Evolutionary conservation across 495 filamentous ascomycete genomes (phyloP).

Genomic region (Articulospora tetracladia): DNA sequence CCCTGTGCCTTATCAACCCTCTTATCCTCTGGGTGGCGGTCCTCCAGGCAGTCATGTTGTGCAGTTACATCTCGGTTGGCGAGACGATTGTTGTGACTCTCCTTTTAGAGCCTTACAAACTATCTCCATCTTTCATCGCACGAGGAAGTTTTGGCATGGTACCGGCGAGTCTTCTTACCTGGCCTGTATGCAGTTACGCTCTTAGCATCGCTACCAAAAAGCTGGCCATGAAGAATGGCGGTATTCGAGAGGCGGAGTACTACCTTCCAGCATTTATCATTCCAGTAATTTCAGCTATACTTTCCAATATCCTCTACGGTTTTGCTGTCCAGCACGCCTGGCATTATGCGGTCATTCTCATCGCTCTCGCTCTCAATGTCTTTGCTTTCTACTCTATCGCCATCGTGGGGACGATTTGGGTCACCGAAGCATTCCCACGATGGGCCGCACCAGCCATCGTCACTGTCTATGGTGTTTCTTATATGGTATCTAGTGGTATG

Average conservation of each 20-base stretch:
- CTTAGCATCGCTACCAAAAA: not conserved
- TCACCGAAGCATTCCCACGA: constrained; percentile 19
- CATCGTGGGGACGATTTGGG: constrained; percentile 15
- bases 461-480: constrained; percentile 2
- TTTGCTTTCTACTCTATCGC: constrained; percentile 2
- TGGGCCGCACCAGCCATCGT: constrained; percentile 18
- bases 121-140: constrained; percentile 27
- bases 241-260: constrained; percentile 16
- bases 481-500: constrained; percentile 7
- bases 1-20: constrained; percentile 26
- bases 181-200: constrained; percentile 30
- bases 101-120: constrained; percentile 31
- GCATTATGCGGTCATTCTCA: not conserved
- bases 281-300: constrained; percentile 1
- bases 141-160: constrained; percentile 36
- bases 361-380: constrained; percentile 6
- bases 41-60: constrained; percentile 35
- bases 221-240: constrained; percentile 5
- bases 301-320: constrained; percentile 8
- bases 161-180: constrained; percentile 28
- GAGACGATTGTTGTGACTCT: constrained; percentile 35
- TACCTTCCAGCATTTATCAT: constrained; percentile 17
- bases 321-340: not conserved
- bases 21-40: constrained; percentile 37
- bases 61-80: constrained; percentile 33